Conservation (phyloP, 2,329 filamentous ascomycete species). For the Botrytis squamosa region DNA sequence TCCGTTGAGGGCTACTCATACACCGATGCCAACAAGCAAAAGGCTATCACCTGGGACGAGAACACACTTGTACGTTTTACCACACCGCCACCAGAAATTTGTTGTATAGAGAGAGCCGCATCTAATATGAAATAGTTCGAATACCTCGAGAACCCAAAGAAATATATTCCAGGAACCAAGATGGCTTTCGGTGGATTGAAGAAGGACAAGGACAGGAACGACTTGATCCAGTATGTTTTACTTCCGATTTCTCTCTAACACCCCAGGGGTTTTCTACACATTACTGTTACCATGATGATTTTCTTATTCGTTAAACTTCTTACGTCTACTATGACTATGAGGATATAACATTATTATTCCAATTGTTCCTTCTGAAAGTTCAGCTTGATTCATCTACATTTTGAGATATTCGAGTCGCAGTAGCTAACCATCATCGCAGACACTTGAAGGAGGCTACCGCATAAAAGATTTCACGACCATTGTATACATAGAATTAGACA, state of each 20-base stretch:
- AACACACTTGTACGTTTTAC: slow-evolving; percentile 67
- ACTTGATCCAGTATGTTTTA: slow-evolving; percentile 85
- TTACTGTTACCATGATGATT: slow-evolving; percentile 41
- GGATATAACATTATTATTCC: slow-evolving; percentile 62
- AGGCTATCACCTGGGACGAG: slow-evolving; percentile 87
- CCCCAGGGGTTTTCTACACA: not conserved
- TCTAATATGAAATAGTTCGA: slow-evolving; percentile 62
- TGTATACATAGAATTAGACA: slow-evolving; percentile 39
- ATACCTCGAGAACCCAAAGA: slow-evolving; percentile 99
- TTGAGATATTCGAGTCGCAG: not conserved
- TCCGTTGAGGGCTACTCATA: slow-evolving; percentile 90
- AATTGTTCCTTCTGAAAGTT: slow-evolving; percentile 96
- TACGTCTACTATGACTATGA: slow-evolving; percentile 42
- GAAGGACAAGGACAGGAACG: slow-evolving; percentile 99
- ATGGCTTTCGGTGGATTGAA: slow-evolving; percentile 99
- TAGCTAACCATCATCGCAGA: slow-evolving; percentile 40
- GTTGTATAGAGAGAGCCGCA: not conserved
- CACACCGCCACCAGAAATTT: not conserved
- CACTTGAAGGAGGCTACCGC: slow-evolving; percentile 69
- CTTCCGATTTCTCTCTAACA: not conserved
- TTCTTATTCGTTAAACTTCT: slow-evolving; percentile 44
- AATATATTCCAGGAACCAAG: slow-evolving; percentile 99
- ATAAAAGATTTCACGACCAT: slow-evolving; percentile 49
- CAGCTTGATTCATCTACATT: not conserved
- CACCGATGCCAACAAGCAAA: slow-evolving; percentile 99